Conservation (phyloP, 1,139 yeast genomes). For the Candida sp. region DNA sequence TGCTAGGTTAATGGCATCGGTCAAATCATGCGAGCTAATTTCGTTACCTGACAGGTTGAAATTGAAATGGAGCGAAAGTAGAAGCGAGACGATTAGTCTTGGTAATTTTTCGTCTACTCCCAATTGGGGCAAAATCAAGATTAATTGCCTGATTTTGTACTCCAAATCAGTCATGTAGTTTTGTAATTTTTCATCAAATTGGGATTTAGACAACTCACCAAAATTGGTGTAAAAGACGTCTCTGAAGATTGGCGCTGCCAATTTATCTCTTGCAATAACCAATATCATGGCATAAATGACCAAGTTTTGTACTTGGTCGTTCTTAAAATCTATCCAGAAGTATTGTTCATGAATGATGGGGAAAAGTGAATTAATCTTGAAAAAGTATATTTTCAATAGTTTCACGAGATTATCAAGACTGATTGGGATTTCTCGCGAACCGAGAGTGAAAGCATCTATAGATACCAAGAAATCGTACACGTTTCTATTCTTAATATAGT, state of each 20-base stretch:
- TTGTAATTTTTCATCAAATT: conserved; percentile 14
- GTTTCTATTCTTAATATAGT: conserved; percentile 13
- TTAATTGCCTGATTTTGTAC: conserved; percentile 28
- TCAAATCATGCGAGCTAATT: conserved; percentile 32
- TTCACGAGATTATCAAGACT: conserved; percentile 15
- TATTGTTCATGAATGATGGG: conserved; percentile 25
- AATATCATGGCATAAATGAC: conserved; percentile 27
- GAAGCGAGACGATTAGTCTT: conserved; percentile 22
- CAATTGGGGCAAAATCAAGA: conserved; percentile 24
- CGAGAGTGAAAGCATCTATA: conserved; percentile 32
- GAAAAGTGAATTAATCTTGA: conserved; percentile 29
- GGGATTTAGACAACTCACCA: conserved; percentile 4
- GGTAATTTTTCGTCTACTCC: conserved; percentile 36
- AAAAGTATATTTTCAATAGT: conserved; percentile 26
- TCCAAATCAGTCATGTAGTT: conserved; percentile 24
- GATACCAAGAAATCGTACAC: conserved; percentile 18
- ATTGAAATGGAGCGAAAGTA: conserved; percentile 28
- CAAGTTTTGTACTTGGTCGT: conserved; percentile 18
- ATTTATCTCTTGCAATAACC: conserved; percentile 22
- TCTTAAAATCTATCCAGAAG: conserved; percentile 27
- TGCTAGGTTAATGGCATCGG: conserved; percentile 27
- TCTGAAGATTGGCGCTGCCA: conserved; percentile 23
- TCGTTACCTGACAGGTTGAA: conserved; percentile 32
- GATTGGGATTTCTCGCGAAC: conserved; percentile 21
- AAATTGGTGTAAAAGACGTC: conserved; percentile 13